These are phyloP conservation scores for Heracleum sosnowskyi DNA, from an alignment of 129 eudicot species.

Conservation along the genomic window DNA sequence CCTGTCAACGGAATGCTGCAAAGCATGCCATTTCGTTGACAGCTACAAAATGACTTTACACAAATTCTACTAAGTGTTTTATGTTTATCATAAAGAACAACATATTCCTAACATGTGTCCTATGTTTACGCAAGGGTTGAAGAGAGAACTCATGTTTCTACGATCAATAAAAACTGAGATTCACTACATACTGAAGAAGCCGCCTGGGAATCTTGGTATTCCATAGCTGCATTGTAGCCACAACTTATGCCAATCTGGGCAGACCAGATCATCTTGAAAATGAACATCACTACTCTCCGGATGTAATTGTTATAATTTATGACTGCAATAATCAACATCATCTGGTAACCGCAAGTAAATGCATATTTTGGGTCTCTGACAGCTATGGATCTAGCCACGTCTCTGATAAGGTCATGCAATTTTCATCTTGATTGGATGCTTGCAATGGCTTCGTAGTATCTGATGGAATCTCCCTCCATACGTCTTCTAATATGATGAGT, in stretches of 20 bases:
- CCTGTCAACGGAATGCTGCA: too few relatives aligned
- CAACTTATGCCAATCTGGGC: neutral
- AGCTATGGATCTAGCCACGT: neutral
- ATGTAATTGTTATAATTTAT: neutral
- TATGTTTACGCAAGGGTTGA: neutral
- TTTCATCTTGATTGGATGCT: neutral
- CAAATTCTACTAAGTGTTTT: too few relatives aligned
- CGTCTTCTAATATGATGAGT: constrained; percentile 13
- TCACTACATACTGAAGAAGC: neutral
- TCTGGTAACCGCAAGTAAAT: neutral
- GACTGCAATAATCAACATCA: neutral
- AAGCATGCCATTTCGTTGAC: too few relatives aligned
- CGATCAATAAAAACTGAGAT: neutral
- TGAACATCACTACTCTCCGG: too few relatives aligned
- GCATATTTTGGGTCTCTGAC: neutral
- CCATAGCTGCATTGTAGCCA: neutral
- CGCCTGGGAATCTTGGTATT: neutral
- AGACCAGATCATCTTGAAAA: neutral
- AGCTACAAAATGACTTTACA: too few relatives aligned
- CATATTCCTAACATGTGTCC: too few relatives aligned
- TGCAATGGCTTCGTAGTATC: neutral
- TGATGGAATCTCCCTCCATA: neutral
- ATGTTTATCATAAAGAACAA: too few relatives aligned
- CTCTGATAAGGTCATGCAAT: neutral
- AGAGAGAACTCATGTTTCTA: neutral